phyloP scores from a whole-genome alignment of 176 grass and related monocot genomes.

The Chrysopogon serrulatus region DNA sequence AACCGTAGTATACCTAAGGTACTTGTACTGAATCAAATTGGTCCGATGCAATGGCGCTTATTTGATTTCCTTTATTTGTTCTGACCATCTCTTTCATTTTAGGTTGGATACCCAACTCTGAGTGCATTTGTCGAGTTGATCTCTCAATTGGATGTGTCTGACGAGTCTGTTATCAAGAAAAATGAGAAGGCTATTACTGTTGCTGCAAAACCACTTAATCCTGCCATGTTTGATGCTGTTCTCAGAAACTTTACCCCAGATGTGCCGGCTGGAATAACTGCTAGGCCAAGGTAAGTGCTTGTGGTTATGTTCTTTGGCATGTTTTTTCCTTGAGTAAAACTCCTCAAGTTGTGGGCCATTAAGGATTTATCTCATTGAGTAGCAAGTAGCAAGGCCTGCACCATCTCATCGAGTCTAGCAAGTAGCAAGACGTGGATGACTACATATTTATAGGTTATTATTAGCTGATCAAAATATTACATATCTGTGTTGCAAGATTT shows the following conservation, averaged over 20 bases:
- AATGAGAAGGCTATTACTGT: too few relatives aligned
- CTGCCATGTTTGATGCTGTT: slow-evolving; percentile 51
- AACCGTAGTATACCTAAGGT: slow-evolving; percentile 71
- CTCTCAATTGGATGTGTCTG: slow-evolving; percentile 68
- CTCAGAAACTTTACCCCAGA: neutral
- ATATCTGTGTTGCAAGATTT: neutral
- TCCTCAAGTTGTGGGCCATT: too few relatives aligned
- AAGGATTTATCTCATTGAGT: slow-evolving; percentile 1
- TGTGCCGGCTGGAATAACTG: neutral
- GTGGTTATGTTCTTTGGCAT: too few relatives aligned
- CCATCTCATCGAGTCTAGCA: neutral
- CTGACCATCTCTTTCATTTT: slow-evolving; percentile 19
- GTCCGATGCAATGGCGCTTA: neutral
- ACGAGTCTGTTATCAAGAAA: slow-evolving; percentile 49
- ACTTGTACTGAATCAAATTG: neutral
- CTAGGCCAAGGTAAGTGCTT: too few relatives aligned
- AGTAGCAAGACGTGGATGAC: neutral
- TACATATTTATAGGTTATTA: neutral
- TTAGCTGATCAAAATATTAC: neutral
- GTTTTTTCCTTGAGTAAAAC: too few relatives aligned
- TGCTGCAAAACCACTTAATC: neutral
- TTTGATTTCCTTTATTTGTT: neutral
- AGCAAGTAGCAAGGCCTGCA: neutral
- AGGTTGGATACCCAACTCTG: slow-evolving; percentile 79
- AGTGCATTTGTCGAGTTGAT: slow-evolving; percentile 84